Percentiles rank a stretch among this genome's conserved stretches.
phyloP scores from a whole-genome alignment of 441 rosid species.

The Eutrema salsugineum region DNA sequence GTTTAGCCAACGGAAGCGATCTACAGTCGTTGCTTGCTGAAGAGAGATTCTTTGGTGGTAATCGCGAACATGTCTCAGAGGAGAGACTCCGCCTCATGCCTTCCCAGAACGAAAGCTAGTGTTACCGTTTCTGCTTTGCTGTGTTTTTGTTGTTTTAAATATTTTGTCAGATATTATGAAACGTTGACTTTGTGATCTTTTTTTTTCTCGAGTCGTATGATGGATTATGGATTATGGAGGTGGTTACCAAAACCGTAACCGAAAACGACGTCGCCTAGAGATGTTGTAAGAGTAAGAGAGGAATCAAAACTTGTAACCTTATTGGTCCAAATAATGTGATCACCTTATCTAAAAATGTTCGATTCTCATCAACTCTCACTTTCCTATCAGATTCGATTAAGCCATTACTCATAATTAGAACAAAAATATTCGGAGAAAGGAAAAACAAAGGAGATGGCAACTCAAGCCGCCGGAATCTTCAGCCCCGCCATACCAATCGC shows the following conservation, averaged over 20 bases:
- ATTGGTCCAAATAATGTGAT: background rate
- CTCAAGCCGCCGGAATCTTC: constrained; percentile 39
- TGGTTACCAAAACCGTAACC: too few species aligned
- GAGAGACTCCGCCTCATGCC: constrained; percentile 73
- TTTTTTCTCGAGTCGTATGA: background rate
- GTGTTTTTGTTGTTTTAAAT: background rate
- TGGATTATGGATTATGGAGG: too few species aligned
- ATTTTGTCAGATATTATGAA: background rate
- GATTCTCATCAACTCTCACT: background rate
- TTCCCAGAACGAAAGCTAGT: constrained; percentile 50
- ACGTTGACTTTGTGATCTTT: background rate
- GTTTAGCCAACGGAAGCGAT: constrained; percentile 94
- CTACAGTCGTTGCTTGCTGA: constrained; percentile 80
- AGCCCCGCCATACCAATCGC: constrained; percentile 32
- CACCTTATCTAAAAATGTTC: constrained; percentile 9
- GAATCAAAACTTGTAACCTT: background rate
- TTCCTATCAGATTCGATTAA: background rate
- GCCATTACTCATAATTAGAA: background rate
- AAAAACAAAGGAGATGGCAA: constrained; percentile 30
- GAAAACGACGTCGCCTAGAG: background rate
- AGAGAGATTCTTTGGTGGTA: constrained; percentile 47
- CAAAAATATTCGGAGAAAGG: background rate
- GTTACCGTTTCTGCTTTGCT: background rate
- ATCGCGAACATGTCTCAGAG: constrained; percentile 38
- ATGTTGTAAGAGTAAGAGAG: background rate